Evolutionary conservation across 2,329 filamentous ascomycete species (phyloP).

Genomic region (Trichoderma harzianum): DNA sequence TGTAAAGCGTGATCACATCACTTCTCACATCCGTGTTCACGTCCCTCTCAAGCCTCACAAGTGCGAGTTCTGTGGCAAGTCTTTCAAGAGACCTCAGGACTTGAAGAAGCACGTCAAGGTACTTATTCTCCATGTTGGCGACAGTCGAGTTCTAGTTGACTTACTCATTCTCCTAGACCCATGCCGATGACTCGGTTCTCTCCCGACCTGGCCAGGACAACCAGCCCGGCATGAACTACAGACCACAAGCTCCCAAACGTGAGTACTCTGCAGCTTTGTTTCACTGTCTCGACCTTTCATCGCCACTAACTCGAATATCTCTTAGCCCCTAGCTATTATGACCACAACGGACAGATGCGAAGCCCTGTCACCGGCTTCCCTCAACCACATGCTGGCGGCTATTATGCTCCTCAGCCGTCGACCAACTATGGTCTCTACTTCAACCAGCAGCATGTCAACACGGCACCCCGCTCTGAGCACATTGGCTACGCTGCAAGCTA

Average conservation of each 20-base stretch:
- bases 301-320: background rate
- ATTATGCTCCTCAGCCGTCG: constrained; percentile 56
- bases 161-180: constrained; percentile 54
- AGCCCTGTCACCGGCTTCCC: constrained; percentile 53
- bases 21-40: constrained; percentile 96
- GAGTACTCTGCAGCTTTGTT: constrained; percentile 29
- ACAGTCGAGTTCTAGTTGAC: background rate
- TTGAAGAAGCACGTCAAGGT: constrained; percentile 98
- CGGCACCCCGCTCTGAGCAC: constrained; percentile 53
- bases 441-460: constrained; percentile 59
- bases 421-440: constrained; percentile 75
- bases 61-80: constrained; percentile 97
- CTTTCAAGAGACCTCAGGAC: constrained; percentile 98
- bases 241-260: constrained; percentile 53
- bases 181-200: constrained; percentile 88
- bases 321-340: constrained; percentile 59
- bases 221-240: constrained; percentile 53
- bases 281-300: background rate
- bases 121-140: constrained; percentile 22
- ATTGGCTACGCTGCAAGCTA: constrained; percentile 62
- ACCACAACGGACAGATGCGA: constrained; percentile 63
- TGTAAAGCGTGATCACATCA: constrained; percentile 98
- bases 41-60: constrained; percentile 99
- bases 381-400: constrained; percentile 51
- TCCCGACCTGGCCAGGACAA: constrained; percentile 51